Evolutionary conservation across 441 rosid genomes (phyloP).

Genomic region (Eruca vesicaria): DNA sequence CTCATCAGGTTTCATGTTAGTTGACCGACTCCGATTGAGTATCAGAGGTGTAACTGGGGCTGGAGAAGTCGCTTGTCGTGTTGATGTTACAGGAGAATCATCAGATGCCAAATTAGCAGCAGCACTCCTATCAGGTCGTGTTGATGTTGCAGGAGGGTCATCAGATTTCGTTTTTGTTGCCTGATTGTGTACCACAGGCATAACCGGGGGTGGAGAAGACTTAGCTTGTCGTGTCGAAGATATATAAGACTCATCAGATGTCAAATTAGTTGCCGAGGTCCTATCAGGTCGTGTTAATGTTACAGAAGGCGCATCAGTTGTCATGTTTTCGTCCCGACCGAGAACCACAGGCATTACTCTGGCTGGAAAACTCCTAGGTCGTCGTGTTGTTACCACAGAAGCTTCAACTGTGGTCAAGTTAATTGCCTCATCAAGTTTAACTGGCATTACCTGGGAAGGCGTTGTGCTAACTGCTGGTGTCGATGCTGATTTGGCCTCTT

Average conservation of each 20-base stretch:
- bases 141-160: constrained; percentile 1
- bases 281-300: constrained; percentile 7
- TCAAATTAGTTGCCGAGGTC: constrained; percentile 2
- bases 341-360: constrained; percentile 29
- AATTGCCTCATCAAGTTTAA: constrained; percentile 26
- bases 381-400: constrained; percentile 13
- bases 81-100: constrained; percentile 12
- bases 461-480: constrained; percentile 11
- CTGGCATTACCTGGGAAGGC: constrained; percentile 11
- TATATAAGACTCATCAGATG: constrained; percentile 10
- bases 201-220: background rate
- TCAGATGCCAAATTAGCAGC: constrained; percentile 17
- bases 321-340: background rate
- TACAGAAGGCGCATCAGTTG: constrained; percentile 15
- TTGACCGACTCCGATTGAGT: constrained; percentile 14
- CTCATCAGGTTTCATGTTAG: constrained; percentile 20
- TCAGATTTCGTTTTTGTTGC: background rate
- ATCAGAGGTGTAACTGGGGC: constrained; percentile 13
- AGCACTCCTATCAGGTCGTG: background rate
- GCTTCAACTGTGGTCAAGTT: constrained; percentile 18
- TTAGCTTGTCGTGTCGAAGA: constrained; percentile 5
- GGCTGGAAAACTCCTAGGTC: constrained; percentile 15
- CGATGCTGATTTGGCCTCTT: constrained; percentile 1
- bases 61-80: background rate
- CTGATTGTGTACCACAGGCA: constrained; percentile 13